These are phyloP conservation scores for Hypomyces rosellus DNA, from an alignment of 2,329 filamentous ascomycete genomes.

Conservation along the genomic window DNA sequence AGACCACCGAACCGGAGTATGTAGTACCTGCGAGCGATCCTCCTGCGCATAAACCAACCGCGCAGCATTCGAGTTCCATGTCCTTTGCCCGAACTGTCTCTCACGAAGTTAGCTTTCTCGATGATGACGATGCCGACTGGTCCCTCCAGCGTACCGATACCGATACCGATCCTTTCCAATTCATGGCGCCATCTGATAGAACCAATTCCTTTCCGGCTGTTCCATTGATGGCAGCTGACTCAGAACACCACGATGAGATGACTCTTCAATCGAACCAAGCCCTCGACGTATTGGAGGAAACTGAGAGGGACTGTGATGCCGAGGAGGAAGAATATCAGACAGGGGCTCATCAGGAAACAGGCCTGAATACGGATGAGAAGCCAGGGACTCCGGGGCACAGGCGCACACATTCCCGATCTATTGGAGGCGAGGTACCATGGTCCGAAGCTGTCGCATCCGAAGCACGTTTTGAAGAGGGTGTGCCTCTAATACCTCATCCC, in stretches of 20 bases:
- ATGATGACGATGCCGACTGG: slow-evolving; percentile 56
- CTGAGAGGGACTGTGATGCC: slow-evolving; percentile 42
- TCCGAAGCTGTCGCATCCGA: slow-evolving; percentile 41
- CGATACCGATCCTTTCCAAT: slow-evolving; percentile 48
- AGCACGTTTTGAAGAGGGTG: slow-evolving; percentile 62
- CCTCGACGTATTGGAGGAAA: slow-evolving; percentile 46
- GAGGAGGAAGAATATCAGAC: slow-evolving; percentile 32
- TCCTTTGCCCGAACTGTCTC: slow-evolving; percentile 61
- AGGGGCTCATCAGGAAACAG: slow-evolving; percentile 11
- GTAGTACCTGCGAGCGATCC: slow-evolving; percentile 5
- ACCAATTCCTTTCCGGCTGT: slow-evolving; percentile 59
- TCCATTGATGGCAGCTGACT: slow-evolving; percentile 32
- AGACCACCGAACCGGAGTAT: background rate
- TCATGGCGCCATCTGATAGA: slow-evolving; percentile 51
- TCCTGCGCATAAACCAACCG: slow-evolving; percentile 15
- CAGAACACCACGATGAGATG: slow-evolving; percentile 26
- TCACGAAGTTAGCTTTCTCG: slow-evolving; percentile 53
- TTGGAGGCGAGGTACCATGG: slow-evolving; percentile 39
- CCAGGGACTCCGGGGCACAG: slow-evolving; percentile 14
- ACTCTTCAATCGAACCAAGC: slow-evolving; percentile 45
- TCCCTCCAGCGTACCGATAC: slow-evolving; percentile 44
- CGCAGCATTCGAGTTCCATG: slow-evolving; percentile 53
- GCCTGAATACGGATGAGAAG: slow-evolving; percentile 10
- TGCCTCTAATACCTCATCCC: slow-evolving; percentile 52
- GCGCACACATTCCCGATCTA: slow-evolving; percentile 27